A percentile compares a stretch with the other conserved stretches of the same genome.
Evolutionary conservation across 495 filamentous ascomycete genomes (phyloP).

Genomic region (Rhypophila decipiens): DNA sequence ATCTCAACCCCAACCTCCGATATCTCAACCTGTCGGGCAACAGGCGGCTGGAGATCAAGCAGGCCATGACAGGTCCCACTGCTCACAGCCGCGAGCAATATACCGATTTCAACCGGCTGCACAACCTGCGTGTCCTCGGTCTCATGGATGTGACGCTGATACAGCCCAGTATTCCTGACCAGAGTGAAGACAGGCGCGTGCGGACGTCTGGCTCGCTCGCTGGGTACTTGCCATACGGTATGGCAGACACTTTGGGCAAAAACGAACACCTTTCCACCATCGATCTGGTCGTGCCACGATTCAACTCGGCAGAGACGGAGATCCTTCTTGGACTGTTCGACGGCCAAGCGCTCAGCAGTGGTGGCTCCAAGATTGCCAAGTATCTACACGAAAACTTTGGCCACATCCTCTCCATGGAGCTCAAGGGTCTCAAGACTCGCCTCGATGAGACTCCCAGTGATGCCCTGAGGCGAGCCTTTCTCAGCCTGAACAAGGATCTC

Average conservation of each 20-base stretch:
- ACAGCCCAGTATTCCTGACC: conserved; percentile 85
- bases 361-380: conserved; percentile 92
- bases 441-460: conserved; percentile 66
- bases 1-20: conserved; percentile 88
- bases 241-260: conserved; percentile 92
- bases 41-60: conserved; percentile 95
- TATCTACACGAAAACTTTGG: conserved; percentile 93
- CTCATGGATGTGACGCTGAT: conserved; percentile 94
- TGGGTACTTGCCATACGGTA: conserved; percentile 83
- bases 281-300: conserved; percentile 89
- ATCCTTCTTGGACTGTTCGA: conserved; percentile 92
- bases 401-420: conserved; percentile 71
- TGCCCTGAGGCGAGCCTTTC: conserved; percentile 78
- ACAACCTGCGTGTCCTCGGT: conserved; percentile 82
- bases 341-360: conserved; percentile 73
- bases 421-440: conserved; percentile 56
- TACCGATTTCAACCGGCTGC: conserved; percentile 83
- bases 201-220: conserved; percentile 90
- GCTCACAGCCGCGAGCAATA: conserved; percentile 61
- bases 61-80: conserved; percentile 44
- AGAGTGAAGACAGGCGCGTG: conserved; percentile 91
- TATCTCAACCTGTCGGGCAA: conserved; percentile 97
- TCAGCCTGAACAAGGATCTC: conserved; percentile 89
- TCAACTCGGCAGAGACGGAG: conserved; percentile 86
- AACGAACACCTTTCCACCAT: conserved; percentile 96